A percentile compares a stretch with the other conserved stretches of the same genome.
Conservation (phyloP, 2,329 filamentous ascomycete species). For the Xylariaceae sp. region DNA sequence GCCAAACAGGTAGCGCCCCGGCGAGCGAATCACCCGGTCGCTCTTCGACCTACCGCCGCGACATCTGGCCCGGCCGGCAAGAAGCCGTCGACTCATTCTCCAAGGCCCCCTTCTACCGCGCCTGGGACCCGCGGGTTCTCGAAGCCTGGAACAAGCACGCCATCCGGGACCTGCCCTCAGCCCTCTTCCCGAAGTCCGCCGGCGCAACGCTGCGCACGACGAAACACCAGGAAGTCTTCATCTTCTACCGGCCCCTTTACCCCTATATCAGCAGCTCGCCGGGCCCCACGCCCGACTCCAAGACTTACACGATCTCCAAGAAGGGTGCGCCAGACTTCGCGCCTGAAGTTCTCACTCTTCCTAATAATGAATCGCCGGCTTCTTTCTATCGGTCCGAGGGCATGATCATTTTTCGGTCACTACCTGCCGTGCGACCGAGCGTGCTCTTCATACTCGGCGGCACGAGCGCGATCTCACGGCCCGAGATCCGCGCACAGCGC, state of each 20-base stretch:
- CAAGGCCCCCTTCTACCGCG: conserved; percentile 67
- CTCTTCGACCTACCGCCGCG: conserved; percentile 66
- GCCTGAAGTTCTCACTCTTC: conserved; percentile 33
- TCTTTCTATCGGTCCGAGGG: conserved; percentile 67
- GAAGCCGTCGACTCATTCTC: conserved; percentile 63
- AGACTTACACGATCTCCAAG: conserved; percentile 35
- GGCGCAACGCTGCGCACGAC: conserved; percentile 70
- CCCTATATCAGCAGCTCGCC: conserved; percentile 38
- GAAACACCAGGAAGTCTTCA: conserved; percentile 83
- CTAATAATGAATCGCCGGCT: conserved; percentile 33
- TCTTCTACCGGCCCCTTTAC: conserved; percentile 61
- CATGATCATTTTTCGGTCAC: conserved; percentile 47
- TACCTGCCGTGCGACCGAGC: conserved; percentile 58
- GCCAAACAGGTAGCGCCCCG: conserved; percentile 34
- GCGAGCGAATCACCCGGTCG: conserved; percentile 41
- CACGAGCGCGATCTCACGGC: conserved; percentile 50
- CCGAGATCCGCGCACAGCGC: conserved; percentile 50
- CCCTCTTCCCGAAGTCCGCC: conserved; percentile 42
- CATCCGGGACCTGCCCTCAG: conserved; percentile 67
- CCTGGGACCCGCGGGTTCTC: conserved; percentile 78
- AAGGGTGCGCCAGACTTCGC: conserved; percentile 43
- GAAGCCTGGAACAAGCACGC: conserved; percentile 68
- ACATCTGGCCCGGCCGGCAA: conserved; percentile 72
- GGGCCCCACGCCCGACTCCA: conserved; percentile 31
- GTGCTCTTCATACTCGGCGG: conserved; percentile 66